phyloP scores from a whole-genome alignment of 2,329 filamentous ascomycete genomes.

The Lecanicillium sp. region DNA sequence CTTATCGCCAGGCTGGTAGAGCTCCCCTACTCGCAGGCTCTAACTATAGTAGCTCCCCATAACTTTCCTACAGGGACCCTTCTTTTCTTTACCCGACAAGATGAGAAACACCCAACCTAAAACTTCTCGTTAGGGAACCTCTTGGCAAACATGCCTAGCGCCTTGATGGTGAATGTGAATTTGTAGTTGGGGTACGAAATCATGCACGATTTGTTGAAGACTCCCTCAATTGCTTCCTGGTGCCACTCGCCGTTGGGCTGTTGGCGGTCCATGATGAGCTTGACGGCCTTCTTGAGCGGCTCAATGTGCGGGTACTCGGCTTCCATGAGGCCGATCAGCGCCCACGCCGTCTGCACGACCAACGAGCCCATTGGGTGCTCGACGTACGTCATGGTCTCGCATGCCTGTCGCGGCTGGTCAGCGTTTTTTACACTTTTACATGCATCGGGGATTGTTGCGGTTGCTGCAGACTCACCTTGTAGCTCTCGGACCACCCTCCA shows the following conservation, averaged over 20 bases:
- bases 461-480: constrained; percentile 62
- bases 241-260: constrained; percentile 87
- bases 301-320: constrained; percentile 72
- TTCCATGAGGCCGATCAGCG: constrained; percentile 73
- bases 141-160: constrained; percentile 79
- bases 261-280: constrained; percentile 79
- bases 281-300: constrained; percentile 66
- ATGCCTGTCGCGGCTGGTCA: constrained; percentile 46
- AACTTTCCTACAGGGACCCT: no score
- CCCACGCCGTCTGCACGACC: constrained; percentile 94
- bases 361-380: constrained; percentile 73
- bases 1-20: no score
- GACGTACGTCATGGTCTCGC: constrained; percentile 67
- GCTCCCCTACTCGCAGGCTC: no score
- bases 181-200: constrained; percentile 99
- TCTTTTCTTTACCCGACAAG: no score
- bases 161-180: constrained; percentile 91
- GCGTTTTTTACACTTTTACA: no score
- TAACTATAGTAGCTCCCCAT: no score
- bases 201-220: constrained; percentile 99
- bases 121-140: constrained; percentile 62
- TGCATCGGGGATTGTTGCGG: not conserved
- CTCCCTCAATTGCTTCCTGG: constrained; percentile 93
- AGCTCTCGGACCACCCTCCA: constrained; percentile 95
- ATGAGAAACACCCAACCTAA: constrained; percentile 17